Percentiles rank a stretch among this genome's conserved stretches.
These are phyloP conservation scores for Sisymbrium irio DNA, from an alignment of 345 rosid genomes.

Conservation along the genomic window DNA sequence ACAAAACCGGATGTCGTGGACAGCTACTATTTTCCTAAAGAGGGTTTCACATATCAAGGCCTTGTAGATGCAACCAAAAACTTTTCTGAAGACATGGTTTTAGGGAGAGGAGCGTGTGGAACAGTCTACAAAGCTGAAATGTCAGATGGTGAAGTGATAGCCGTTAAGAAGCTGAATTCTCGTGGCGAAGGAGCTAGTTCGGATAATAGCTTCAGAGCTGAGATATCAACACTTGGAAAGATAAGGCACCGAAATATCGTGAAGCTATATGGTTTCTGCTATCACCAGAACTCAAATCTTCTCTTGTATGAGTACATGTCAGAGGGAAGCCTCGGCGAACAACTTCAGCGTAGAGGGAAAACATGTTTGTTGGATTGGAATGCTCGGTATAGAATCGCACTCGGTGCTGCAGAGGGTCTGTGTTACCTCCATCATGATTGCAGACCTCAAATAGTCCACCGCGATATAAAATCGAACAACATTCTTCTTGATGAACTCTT, in stretches of 20 bases:
- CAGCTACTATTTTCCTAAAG: slow-evolving; percentile 66
- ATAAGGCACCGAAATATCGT: slow-evolving; percentile 80
- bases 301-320: slow-evolving; percentile 77
- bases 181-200: slow-evolving; percentile 56
- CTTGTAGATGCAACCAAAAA: slow-evolving; percentile 64
- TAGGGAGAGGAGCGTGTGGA: slow-evolving; percentile 88
- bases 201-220: slow-evolving; percentile 70
- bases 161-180: slow-evolving; percentile 69
- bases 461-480: slow-evolving; percentile 81
- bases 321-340: slow-evolving; percentile 78
- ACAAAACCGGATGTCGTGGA: slow-evolving; percentile 44
- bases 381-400: slow-evolving; percentile 59
- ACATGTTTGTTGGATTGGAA: slow-evolving; percentile 55
- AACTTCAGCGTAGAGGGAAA: slow-evolving; percentile 47
- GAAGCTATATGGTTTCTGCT: slow-evolving; percentile 77
- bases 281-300: slow-evolving; percentile 65
- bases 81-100: slow-evolving; percentile 52
- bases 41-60: slow-evolving; percentile 68
- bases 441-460: slow-evolving; percentile 72
- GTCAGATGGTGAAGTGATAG: slow-evolving; percentile 60
- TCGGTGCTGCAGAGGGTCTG: slow-evolving; percentile 83
- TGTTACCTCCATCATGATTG: slow-evolving; percentile 81
- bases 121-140: slow-evolving; percentile 66
- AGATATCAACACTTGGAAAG: slow-evolving; percentile 77
- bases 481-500: slow-evolving; percentile 67